phyloP scores from a whole-genome alignment of 257 asterid species.

The Fraxinus americana region DNA sequence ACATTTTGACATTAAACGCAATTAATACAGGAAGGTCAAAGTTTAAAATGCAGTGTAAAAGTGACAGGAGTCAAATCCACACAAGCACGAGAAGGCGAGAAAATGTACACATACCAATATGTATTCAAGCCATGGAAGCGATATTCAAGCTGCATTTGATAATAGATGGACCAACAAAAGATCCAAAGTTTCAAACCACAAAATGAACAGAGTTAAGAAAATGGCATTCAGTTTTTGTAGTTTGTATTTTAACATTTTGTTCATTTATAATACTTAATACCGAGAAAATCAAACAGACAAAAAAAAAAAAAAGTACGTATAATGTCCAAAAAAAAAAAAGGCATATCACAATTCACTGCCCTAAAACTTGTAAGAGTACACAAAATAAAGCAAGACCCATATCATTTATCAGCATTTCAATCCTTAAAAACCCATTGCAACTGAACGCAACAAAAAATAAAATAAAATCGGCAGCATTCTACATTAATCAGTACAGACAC shows the following conservation, averaged over 20 bases:
- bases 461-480: not conserved
- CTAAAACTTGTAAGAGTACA: not conserved
- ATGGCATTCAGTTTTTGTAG: too few species aligned
- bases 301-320: too few species aligned
- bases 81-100: not conserved
- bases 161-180: not conserved
- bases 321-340: not conserved
- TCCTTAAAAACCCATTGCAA: not conserved
- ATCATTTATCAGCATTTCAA: not conserved
- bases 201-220: not conserved
- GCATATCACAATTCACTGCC: not conserved
- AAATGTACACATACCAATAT: not conserved
- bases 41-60: not conserved
- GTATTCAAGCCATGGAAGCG: not conserved
- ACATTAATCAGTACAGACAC: too few species aligned
- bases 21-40: not conserved
- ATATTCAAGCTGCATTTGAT: not conserved
- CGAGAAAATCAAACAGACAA: not conserved
- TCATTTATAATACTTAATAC: not conserved
- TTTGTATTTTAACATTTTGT: too few species aligned
- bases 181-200: not conserved
- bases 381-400: not conserved
- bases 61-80: not conserved
- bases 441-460: not conserved
- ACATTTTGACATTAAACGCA: not conserved